A percentile compares a stretch with the other conserved stretches of the same genome.
phyloP scores from a whole-genome alignment of 2,329 filamentous ascomycete genomes.

The Fusarium devonianum region DNA sequence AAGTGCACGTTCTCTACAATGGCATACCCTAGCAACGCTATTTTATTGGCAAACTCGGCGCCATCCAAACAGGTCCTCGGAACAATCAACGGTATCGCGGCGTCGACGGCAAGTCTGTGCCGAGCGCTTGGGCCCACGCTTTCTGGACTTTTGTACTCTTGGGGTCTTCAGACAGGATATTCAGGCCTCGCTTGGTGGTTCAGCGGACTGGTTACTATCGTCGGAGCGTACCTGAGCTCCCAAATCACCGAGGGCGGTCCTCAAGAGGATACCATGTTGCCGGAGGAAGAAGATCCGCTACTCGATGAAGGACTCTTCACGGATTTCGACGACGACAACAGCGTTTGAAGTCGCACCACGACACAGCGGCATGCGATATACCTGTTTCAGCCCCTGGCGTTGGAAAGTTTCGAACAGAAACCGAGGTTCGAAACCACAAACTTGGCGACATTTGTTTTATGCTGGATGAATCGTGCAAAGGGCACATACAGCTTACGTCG shows the following conservation, averaged over 20 bases:
- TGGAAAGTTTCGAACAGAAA: slow-evolving; percentile 32
- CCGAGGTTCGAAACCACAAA: slow-evolving; percentile 29
- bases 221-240: slow-evolving; percentile 77
- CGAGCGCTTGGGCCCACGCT: slow-evolving; percentile 88
- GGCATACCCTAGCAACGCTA: slow-evolving; percentile 88
- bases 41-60: slow-evolving; percentile 87
- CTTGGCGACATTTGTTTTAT: slow-evolving; percentile 37
- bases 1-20: slow-evolving; percentile 94
- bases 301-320: slow-evolving; percentile 44
- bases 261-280: slow-evolving; percentile 50
- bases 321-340: slow-evolving; percentile 45
- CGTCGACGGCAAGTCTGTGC: slow-evolving; percentile 87
- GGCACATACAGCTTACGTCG: slow-evolving; percentile 23
- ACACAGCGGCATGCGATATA: slow-evolving; percentile 19
- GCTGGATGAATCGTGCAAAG: slow-evolving; percentile 34
- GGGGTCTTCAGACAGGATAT: slow-evolving; percentile 80
- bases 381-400: slow-evolving; percentile 30
- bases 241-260: slow-evolving; percentile 73
- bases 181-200: slow-evolving; percentile 95
- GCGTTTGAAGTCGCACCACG: slow-evolving; percentile 36
- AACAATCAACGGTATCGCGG: slow-evolving; percentile 90
- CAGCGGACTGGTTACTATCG: slow-evolving; percentile 76
- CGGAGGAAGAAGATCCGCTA: slow-evolving; percentile 51
- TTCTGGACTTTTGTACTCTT: slow-evolving; percentile 83
- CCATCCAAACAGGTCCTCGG: slow-evolving; percentile 85